Conservation (phyloP, 1,139 yeast species). For the Saccharomyces hybrid region DNA sequence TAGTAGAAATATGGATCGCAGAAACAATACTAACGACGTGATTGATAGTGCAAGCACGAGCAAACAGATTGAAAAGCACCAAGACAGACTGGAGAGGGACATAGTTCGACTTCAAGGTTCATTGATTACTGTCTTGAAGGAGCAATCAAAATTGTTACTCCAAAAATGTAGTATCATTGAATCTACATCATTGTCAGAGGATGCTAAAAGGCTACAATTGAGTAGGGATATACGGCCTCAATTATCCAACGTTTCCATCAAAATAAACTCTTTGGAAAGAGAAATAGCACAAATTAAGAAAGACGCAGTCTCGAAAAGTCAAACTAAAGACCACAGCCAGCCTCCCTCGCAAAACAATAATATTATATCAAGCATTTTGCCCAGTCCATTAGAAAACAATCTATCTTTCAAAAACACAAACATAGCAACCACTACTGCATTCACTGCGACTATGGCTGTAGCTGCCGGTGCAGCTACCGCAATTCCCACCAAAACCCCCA, state of each 20-base stretch:
- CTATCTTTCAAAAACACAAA: background rate
- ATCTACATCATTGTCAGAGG: slow-evolving; percentile 31
- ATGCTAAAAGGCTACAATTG: slow-evolving; percentile 20
- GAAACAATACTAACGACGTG: background rate
- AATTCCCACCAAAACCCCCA: background rate
- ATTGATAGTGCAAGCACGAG: background rate
- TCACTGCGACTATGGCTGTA: background rate
- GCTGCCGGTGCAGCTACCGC: background rate
- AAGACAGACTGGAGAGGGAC: background rate
- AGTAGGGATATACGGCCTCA: slow-evolving; percentile 10
- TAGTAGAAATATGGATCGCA: background rate
- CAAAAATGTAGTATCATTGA: slow-evolving; percentile 27
- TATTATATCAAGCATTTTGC: slow-evolving; percentile 7
- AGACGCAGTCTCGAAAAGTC: background rate
- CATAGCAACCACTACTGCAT: background rate
- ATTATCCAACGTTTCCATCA: background rate
- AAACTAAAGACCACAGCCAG: background rate
- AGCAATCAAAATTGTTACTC: slow-evolving; percentile 16
- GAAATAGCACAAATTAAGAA: background rate
- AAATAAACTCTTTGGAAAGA: background rate
- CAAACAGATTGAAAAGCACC: background rate
- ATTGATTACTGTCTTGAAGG: slow-evolving; percentile 16
- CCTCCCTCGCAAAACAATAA: background rate
- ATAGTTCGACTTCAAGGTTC: slow-evolving; percentile 13
- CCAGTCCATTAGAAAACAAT: slow-evolving; percentile 9